Conservation (phyloP, 129 eudicot species). For the Apium graveolens region DNA sequence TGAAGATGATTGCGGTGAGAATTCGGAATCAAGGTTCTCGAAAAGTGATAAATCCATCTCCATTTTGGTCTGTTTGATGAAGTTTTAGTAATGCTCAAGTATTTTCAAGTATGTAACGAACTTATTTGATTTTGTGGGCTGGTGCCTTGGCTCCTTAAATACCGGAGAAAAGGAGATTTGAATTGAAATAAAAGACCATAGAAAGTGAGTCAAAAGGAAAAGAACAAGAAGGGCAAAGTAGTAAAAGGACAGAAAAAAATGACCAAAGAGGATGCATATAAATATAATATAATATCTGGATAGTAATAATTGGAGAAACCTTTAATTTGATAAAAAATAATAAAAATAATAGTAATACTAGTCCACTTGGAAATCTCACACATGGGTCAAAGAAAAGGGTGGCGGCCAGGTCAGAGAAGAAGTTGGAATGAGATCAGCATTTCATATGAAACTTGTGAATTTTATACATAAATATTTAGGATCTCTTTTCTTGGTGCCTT, state of each 20-base stretch:
- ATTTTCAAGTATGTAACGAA: not conserved
- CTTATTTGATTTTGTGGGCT: not conserved
- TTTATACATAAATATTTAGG: not conserved
- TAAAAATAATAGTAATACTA: not conserved
- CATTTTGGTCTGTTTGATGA: not conserved
- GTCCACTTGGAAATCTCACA: not conserved
- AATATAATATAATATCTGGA: not conserved
- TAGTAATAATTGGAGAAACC: not conserved
- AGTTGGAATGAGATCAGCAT: conserved; percentile 10
- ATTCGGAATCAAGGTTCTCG: not conserved
- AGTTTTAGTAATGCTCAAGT: not conserved
- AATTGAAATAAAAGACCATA: not conserved
- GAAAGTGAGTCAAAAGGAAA: not conserved
- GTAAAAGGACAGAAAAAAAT: not conserved
- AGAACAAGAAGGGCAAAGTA: not conserved
- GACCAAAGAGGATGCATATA: conserved; percentile 8
- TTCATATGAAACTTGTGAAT: conserved; percentile 7
- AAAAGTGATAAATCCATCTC: conserved; percentile 3
- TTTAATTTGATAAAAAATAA: not conserved
- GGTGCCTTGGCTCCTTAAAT: conserved; percentile 9
- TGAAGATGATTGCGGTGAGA: conserved; percentile 12
- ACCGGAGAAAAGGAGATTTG: not conserved
- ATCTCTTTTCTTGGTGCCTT: not conserved
- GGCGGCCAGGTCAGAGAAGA: conserved; percentile 11
- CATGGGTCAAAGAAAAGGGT: conserved; percentile 10